Base-by-base conservation (phyloP, 73 alveolate genomes). In the Symbiodinium pilosum region DNA sequence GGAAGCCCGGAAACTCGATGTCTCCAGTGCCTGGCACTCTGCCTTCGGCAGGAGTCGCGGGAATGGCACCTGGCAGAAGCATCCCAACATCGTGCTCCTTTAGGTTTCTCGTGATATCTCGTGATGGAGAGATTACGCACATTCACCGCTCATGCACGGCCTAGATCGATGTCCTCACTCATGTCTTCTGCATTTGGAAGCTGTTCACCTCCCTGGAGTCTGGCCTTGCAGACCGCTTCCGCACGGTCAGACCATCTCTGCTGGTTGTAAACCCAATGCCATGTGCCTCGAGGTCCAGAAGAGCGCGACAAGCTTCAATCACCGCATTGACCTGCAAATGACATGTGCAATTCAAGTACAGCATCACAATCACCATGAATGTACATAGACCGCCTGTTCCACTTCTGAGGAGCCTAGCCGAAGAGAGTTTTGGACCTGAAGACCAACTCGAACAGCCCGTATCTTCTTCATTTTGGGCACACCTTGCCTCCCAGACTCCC, bases 341-440 rank as follows among this genome's bases (percentile, higher is more conserved):
- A 34, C 85, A 6, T 36, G 44, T 0, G 42, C n/a, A 26, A 75
- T 16, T 34, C 59, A 20, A 18, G 36, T 24, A 28, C 24, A 30
- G 12, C 30, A 26, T 59, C 77, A 14, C n/a, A n/a, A 20, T 8
- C 77, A 59, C 85, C 85, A n/a, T 36, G n/a, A 24, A 26, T 18
- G 34, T 39, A 18, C 38, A n/a, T 39, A 26, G 24, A 14, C 32
- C 1, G 86, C 95, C 96, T 91, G 96, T 16, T 91, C 81, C 51
- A 68, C 96, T n/a, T 91, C 96, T 14, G 81, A 38, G 73, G 77
- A 91, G 26, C 96, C 96, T 87, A 91, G 47, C 38, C 96, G 96
- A n/a, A 91, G 36, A 36, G 96, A 91, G 84, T 91, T 91, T 68
- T 91, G 96, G 51, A 91, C 96, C 96, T 91, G 69, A 0, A 3